Conservation (phyloP, 495 filamentous ascomycete genomes). For the Aspergillus saccharolyticus region DNA sequence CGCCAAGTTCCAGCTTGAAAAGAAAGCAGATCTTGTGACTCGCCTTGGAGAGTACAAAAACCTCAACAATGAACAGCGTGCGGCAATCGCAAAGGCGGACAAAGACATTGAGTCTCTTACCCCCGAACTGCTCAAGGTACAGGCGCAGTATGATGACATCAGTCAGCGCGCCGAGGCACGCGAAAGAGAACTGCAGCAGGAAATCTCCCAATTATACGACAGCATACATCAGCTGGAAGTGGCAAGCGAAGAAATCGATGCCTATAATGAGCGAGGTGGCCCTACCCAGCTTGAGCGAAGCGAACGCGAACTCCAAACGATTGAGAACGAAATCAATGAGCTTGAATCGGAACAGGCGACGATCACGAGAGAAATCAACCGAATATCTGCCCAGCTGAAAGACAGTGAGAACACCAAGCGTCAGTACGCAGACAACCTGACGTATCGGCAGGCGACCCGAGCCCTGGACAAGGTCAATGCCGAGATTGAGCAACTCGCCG, state of each 20-base stretch:
- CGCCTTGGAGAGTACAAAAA: conserved; percentile 69
- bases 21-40: conserved; percentile 59
- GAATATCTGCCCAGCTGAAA: conserved; percentile 68
- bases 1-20: conserved; percentile 69
- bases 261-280: conserved; percentile 74
- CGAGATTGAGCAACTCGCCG: conserved; percentile 73
- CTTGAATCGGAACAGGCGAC: conserved; percentile 63
- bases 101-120: conserved; percentile 61
- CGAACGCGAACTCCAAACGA: conserved; percentile 59
- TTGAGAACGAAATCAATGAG: conserved; percentile 60
- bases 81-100: conserved; percentile 60
- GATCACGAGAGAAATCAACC: conserved; percentile 65
- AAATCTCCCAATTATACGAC: conserved; percentile 62
- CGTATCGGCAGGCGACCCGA: conserved; percentile 67
- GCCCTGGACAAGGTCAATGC: conserved; percentile 58
- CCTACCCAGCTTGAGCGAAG: conserved; percentile 63
- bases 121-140: conserved; percentile 69
- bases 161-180: conserved; percentile 63
- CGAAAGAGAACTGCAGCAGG: conserved; percentile 68
- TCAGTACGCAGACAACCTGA: conserved; percentile 80
- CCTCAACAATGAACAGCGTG: conserved; percentile 61
- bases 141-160: conserved; percentile 68
- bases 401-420: conserved; percentile 74
- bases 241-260: conserved; percentile 70
- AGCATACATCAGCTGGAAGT: conserved; percentile 71